Evolutionary conservation across 768 basidiomycete species (phyloP), one percentile per base, ranked within the genome.

Genomic region (Termitomyces sp.): DNA sequence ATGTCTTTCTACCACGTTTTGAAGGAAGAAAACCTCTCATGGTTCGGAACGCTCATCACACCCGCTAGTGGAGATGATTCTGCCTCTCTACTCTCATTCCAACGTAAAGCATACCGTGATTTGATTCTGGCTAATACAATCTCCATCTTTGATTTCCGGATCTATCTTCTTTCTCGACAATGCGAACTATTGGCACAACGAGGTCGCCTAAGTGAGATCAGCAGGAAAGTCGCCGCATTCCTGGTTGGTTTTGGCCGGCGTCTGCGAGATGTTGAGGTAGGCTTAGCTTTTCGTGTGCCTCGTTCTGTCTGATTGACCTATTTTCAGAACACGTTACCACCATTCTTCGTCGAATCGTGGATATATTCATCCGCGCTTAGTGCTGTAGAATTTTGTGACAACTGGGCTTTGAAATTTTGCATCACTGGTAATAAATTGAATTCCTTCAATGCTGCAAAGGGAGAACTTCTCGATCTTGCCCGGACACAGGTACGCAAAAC

Each of bases 311-410:
- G 16, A 46, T 28, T 45, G 50, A 46, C 36, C 36, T 44, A 22
- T 18, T 59, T 30, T 28, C 6, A 59, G 56, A 62, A 54, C 45
- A 78, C 75, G 4, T 73, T 90, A 24, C 80, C 88, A 0, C 73
- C 75, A 18, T 83, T 87, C 66, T 97, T 96, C 68, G 77, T 97
- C 35, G 92, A 97, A 68, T 88, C 91, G 0, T 99, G 97, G 97
- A 88, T 83, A 35, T 98, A 93, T 71, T 92, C 90, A 18, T 92
- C 94, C 0, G 86, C 92, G 20, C 76, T 95, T 45, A 92, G 87
- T 61, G 85, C 88, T 45, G 84, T 94, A 28, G 86, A 92, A 13
- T 86, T 87, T 63, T 91, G 88, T 64, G 87, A 91, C 61, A 70
- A 72, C 2, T 94, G 93, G 91, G 79, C 80, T 12, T 68, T 73